Evolutionary conservation across 108 stramenopile species (phyloP), one percentile per base, ranked within the genome.

Genomic region (Stephanodiscus minutulus): DNA sequence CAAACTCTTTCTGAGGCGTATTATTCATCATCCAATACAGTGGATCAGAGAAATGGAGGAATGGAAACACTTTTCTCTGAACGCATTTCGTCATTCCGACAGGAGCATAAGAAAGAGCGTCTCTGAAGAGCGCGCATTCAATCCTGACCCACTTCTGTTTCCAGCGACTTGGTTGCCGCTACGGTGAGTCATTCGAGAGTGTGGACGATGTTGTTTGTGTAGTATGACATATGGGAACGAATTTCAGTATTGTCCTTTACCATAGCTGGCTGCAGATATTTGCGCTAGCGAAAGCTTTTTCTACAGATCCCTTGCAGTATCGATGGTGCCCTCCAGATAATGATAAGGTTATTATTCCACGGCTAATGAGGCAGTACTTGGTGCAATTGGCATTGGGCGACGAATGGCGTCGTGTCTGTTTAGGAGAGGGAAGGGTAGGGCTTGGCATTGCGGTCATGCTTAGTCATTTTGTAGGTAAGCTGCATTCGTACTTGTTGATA

Each of bases 361-460:
- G 54, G 24, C 57, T 89, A 36, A 87, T 89, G 88, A 82, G 81
- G 41, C 66, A 74, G 29, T 85, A 82, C 35, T 49, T 91, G 50
- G 54, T 87, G 29, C 86, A 88, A 55, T 31, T 82, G 31, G 74
- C 85, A 8, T 74, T 91, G 55, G 72, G 86, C 6, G 87, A 89
- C 55, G 92, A 93, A 68, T 93, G 92, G 92, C 76, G 85, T 39
- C 83, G 92, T 24, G 84, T 91, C 33, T 85, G 88, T 66, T 64
- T 93, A 43, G 72, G 74, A 31, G 92, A 93, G 69, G 74, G 72
- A 48, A 85, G 88, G 9, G 82, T 91, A 21, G 88, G 83, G 44
- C 72, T 93, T 55, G 92, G 90, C 18, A 82, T 85, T 57, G 63
- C 73, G 9, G 79, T 82, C 15, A 62, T 77, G 4, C 53, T 70